These are phyloP conservation scores for Monoraphidium neglectum DNA, from an alignment of 139 green algal species.

Conservation along the genomic window DNA sequence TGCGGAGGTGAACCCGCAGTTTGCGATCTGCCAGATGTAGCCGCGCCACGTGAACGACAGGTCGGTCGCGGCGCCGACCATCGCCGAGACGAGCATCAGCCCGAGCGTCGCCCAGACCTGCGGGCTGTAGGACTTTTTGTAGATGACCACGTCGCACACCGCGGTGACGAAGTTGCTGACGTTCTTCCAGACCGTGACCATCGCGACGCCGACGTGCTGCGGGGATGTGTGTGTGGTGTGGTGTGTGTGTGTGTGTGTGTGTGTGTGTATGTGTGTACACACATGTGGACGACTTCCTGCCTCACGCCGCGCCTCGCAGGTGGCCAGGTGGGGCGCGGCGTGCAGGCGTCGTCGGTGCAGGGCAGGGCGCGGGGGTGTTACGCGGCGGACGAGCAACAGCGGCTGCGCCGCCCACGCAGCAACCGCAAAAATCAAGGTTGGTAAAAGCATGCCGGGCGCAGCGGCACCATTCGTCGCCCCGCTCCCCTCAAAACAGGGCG, in stretches of 20 bases:
- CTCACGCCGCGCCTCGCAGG: too few species aligned
- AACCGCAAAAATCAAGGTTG: too few species aligned
- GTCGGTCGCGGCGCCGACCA: slow-evolving; percentile 83
- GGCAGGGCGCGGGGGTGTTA: too few species aligned
- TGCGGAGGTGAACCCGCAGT: slow-evolving; percentile 84
- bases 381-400: too few species aligned
- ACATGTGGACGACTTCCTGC: too few species aligned
- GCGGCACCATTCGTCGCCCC: slow-evolving; percentile 21
- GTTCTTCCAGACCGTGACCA: slow-evolving; percentile 74
- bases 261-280: too few species aligned
- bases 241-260: too few species aligned
- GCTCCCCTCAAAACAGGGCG: slow-evolving; percentile 30
- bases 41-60: slow-evolving; percentile 68
- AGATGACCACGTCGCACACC: slow-evolving; percentile 79
- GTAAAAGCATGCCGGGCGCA: too few species aligned
- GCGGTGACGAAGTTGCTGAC: slow-evolving; percentile 90
- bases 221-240: too few species aligned
- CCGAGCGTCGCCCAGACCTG: slow-evolving; percentile 74
- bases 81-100: slow-evolving; percentile 83
- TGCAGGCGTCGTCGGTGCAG: too few species aligned
- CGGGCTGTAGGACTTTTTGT: slow-evolving; percentile 58
- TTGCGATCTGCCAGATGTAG: slow-evolving; percentile 65
- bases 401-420: too few species aligned
- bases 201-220: slow-evolving; percentile 35
- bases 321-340: too few species aligned